Conservation (phyloP, 495 filamentous ascomycete genomes). For the Aspergillus affinis region DNA sequence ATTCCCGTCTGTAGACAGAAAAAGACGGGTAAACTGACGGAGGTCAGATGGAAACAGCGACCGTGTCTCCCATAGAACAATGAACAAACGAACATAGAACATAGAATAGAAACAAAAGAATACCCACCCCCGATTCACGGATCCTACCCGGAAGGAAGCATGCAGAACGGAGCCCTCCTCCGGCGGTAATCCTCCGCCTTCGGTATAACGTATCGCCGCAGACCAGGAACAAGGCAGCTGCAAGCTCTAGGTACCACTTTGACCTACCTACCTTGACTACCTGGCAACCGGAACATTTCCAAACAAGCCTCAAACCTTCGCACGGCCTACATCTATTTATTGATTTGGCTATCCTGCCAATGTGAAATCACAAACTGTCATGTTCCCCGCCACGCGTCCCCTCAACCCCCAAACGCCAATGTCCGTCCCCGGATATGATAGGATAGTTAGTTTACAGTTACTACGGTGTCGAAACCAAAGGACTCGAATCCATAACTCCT, state of each 20-base stretch:
- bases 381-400: slow-evolving; percentile 6
- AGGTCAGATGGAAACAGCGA: slow-evolving; percentile 8
- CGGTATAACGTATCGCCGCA: slow-evolving; percentile 39
- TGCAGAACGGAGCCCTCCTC: not conserved
- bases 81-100: not conserved
- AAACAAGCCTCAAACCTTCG: not conserved
- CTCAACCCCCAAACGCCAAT: not conserved
- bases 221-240: slow-evolving; percentile 2
- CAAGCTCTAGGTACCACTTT: too few species aligned
- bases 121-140: too few species aligned
- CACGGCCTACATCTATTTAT: not conserved
- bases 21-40: not conserved
- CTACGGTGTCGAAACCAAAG: too few species aligned
- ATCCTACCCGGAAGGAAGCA: not conserved
- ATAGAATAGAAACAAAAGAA: slow-evolving; percentile 2
- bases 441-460: not conserved
- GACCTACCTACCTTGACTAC: not conserved
- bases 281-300: not conserved
- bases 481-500: too few species aligned
- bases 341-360: slow-evolving; percentile 9
- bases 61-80: not conserved
- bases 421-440: not conserved
- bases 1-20: slow-evolving; percentile 25
- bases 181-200: slow-evolving; percentile 14
- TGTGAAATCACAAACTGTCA: slow-evolving; percentile 7